Evolutionary conservation across 1,139 yeast species (phyloP).

Genomic region (Taiozyma sp.): DNA sequence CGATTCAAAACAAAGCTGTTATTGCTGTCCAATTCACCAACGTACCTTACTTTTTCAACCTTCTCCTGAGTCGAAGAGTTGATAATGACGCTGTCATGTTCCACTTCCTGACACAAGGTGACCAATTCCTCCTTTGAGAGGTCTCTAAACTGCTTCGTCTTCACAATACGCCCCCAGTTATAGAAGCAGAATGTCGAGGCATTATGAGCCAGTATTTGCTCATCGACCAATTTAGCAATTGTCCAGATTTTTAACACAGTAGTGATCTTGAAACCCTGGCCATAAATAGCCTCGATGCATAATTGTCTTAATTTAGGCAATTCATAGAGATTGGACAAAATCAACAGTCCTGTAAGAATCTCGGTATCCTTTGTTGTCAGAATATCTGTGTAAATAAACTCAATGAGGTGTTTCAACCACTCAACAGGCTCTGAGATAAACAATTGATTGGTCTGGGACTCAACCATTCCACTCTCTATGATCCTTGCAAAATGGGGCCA

Average conservation of each 20-base stretch:
- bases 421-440: constrained; percentile 51
- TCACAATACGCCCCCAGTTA: constrained; percentile 46
- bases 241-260: constrained; percentile 41
- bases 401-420: constrained; percentile 43
- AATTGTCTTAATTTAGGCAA: constrained; percentile 39
- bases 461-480: constrained; percentile 51
- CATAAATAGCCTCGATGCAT: constrained; percentile 35
- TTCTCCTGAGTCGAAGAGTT: not conserved
- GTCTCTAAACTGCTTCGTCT: constrained; percentile 36
- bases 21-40: not conserved
- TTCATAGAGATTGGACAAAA: constrained; percentile 50
- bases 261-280: constrained; percentile 27
- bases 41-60: not conserved
- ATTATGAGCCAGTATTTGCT: constrained; percentile 36
- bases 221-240: constrained; percentile 37
- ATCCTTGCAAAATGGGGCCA: constrained; percentile 58
- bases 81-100: constrained; percentile 12
- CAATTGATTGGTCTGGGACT: constrained; percentile 37
- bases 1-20: not conserved
- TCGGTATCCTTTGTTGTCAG: constrained; percentile 31
- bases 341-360: constrained; percentile 41
- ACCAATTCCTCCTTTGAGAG: constrained; percentile 41
- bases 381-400: constrained; percentile 46
- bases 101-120: constrained; percentile 38
- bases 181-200: constrained; percentile 36